Percentiles rank a stretch among this genome's conserved stretches.
Evolutionary conservation across 495 filamentous ascomycete genomes (phyloP).

Genomic region (Entonaema liquescens): DNA sequence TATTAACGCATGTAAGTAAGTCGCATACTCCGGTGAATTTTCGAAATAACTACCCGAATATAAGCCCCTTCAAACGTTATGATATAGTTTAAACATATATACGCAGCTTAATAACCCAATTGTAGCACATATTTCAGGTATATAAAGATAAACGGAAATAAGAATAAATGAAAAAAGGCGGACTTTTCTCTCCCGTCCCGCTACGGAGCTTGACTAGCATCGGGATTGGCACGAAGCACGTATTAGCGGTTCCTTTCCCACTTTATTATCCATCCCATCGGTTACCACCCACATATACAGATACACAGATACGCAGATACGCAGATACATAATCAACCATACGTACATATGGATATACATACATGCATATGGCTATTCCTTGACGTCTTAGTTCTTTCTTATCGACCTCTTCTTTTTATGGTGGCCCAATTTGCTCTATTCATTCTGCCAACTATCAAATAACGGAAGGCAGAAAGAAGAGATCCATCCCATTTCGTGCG

Average conservation of each 20-base stretch:
- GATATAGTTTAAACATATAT: not conserved
- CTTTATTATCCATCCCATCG: conserved; percentile 43
- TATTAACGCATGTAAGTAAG: conserved; percentile 1
- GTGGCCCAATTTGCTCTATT: not conserved
- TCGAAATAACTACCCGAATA: conserved; percentile 34
- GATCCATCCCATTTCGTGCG: conserved; percentile 35
- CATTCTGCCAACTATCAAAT: conserved; percentile 3
- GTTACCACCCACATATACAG: conserved; percentile 36
- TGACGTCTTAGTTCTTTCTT: not conserved
- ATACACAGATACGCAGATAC: not conserved
- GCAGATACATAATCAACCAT: not conserved
- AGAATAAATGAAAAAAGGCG: not conserved
- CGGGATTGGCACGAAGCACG: conserved; percentile 5
- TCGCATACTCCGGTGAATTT: conserved; percentile 11
- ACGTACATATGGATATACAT: conserved; percentile 8
- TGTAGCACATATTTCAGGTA: no score
- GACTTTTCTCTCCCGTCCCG: conserved; percentile 11
- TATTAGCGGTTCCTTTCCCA: conserved; percentile 22
- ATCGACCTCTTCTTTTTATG: not conserved
- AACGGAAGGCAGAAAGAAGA: conserved; percentile 3
- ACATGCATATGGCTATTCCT: not conserved
- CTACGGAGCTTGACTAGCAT: conserved; percentile 1
- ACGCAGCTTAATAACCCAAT: no score
- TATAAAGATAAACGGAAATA: not conserved
- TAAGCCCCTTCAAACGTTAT: not conserved